These are phyloP conservation scores for Penicillium sp. DNA, from an alignment of 2,329 filamentous ascomycete genomes.

Conservation along the genomic window DNA sequence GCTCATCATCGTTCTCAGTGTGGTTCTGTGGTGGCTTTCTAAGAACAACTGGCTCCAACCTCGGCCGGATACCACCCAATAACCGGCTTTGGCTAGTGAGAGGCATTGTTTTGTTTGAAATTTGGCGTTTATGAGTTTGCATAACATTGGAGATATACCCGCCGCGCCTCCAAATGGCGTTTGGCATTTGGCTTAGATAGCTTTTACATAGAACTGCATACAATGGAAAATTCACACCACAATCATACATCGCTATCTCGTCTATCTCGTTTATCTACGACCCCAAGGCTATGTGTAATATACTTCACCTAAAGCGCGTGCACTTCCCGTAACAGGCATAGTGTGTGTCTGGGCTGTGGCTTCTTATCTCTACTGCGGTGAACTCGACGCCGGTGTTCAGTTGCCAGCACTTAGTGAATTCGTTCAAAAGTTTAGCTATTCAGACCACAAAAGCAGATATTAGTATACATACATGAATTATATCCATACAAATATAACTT, in stretches of 20 bases:
- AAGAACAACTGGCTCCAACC: conserved; percentile 27
- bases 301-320: not conserved
- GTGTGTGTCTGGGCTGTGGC: not conserved
- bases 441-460: too few relatives aligned
- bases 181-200: not conserved
- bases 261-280: not conserved
- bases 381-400: not conserved
- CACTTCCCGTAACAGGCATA: not conserved
- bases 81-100: too few relatives aligned
- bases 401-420: not conserved
- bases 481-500: not conserved
- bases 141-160: conserved; percentile 8
- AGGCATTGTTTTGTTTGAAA: not conserved
- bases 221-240: not conserved
- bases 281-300: not conserved
- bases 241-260: not conserved
- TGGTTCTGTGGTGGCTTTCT: conserved; percentile 40
- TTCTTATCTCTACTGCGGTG: not conserved
- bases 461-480: not conserved
- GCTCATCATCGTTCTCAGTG: conserved; percentile 37
- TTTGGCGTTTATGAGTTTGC: not conserved
- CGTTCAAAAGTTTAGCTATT: not conserved
- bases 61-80: not conserved
- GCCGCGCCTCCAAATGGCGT: conserved; percentile 1
- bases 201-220: not conserved